These are phyloP conservation scores for Colletotrichum destructivum DNA, from an alignment of 2,329 filamentous ascomycete species.

Conservation along the genomic window DNA sequence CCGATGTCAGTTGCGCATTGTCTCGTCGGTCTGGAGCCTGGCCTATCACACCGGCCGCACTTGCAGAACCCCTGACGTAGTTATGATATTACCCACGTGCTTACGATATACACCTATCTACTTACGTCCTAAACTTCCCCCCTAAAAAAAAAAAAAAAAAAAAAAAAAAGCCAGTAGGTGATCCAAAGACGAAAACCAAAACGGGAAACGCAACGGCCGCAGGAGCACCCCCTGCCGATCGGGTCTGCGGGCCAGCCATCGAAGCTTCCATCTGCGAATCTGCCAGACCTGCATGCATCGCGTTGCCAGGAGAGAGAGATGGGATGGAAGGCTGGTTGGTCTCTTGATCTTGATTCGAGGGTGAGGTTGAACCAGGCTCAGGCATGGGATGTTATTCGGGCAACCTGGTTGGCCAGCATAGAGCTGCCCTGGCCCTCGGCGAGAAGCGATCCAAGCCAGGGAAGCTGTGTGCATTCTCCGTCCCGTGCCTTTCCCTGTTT, in stretches of 20 bases:
- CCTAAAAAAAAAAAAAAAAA: no score
- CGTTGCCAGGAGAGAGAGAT: constrained; percentile 18
- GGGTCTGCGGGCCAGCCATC: constrained; percentile 32
- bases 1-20: constrained; percentile 8
- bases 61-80: constrained; percentile 35
- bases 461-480: no score
- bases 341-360: neutral
- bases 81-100: constrained; percentile 5
- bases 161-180: constrained; percentile 7
- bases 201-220: constrained; percentile 16
- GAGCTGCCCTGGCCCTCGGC: constrained; percentile 11
- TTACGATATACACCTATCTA: no score
- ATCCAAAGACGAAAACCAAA: constrained; percentile 2
- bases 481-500: no score
- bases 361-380: neutral
- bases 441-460: constrained; percentile 20
- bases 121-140: no score
- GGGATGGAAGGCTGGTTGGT: constrained; percentile 23
- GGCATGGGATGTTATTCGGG: neutral
- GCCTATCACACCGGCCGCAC: constrained; percentile 26
- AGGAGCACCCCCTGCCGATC: constrained; percentile 10
- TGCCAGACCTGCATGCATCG: constrained; percentile 34
- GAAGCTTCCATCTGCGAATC: constrained; percentile 34
- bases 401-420: constrained; percentile 5
- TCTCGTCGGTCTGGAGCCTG: neutral